phyloP scores from a whole-genome alignment of 768 basidiomycete genomes.

The Daedaleopsis nitida region DNA sequence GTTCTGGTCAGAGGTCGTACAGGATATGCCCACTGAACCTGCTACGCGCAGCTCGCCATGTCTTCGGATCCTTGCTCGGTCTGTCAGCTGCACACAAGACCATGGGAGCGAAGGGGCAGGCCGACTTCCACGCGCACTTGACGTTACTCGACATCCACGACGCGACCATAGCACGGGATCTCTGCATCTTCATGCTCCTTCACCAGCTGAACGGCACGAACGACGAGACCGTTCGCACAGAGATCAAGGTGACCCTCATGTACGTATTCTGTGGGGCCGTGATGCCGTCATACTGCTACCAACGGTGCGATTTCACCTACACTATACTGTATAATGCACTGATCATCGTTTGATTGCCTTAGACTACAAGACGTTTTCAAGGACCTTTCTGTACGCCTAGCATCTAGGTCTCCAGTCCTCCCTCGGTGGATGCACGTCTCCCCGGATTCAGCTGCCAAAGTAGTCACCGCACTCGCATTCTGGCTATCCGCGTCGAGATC shows the following conservation, averaged over 20 bases:
- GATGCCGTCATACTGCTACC: constrained; percentile 7
- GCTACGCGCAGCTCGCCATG: constrained; percentile 8
- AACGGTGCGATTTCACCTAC: not conserved
- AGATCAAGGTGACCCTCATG: constrained; percentile 11
- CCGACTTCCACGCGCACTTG: constrained; percentile 10
- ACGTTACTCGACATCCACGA: constrained; percentile 24
- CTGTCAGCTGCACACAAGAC: constrained; percentile 4
- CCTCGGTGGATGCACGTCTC: constrained; percentile 22
- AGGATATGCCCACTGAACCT: not conserved
- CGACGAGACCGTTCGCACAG: constrained; percentile 4
- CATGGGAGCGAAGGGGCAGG: not conserved
- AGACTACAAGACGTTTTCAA: not conserved
- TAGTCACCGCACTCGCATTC: constrained; percentile 3
- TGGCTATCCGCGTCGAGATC: not conserved
- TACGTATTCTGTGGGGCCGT: constrained; percentile 6
- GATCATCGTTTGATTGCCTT: not conserved
- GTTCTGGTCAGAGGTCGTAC: no score
- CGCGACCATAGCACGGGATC: constrained; percentile 17
- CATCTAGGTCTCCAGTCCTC: constrained; percentile 7
- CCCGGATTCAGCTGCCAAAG: not conserved
- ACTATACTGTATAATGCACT: not conserved
- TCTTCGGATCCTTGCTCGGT: constrained; percentile 14
- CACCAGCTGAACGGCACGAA: not conserved
- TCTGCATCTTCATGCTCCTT: constrained; percentile 19
- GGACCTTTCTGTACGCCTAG: constrained; percentile 2